phyloP scores from a whole-genome alignment of 139 green algal species.

The Chlorella sorokiniana region DNA sequence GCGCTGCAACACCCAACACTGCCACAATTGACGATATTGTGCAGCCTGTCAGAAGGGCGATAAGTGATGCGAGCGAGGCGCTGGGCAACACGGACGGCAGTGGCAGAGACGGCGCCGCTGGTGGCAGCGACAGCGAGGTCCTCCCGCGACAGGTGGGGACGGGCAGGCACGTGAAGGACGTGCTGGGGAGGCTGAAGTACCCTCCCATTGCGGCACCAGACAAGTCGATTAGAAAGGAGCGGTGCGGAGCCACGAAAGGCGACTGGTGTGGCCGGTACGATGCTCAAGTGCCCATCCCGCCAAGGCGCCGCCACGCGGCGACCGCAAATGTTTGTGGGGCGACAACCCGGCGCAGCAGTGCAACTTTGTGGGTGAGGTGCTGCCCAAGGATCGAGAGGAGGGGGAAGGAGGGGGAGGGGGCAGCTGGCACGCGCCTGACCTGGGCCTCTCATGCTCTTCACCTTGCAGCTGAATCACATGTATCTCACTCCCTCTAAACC shows the following conservation, averaged over 20 bases:
- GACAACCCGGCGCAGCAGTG: neutral
- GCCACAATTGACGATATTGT: too few species aligned
- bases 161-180: neutral
- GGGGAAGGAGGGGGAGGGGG: too few species aligned
- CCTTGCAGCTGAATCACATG: neutral
- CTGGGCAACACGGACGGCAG: neutral
- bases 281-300: neutral
- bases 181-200: neutral
- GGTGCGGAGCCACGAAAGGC: neutral
- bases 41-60: neutral
- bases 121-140: too few species aligned
- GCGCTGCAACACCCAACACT: too few species aligned
- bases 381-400: too few species aligned
- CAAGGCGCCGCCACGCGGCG: neutral
- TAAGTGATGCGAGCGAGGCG: neutral
- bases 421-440: neutral
- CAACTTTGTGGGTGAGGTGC: constrained; percentile 16
- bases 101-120: neutral
- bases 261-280: constrained; percentile 24
- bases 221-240: neutral
- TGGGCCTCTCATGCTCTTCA: neutral
- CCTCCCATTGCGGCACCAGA: neutral
- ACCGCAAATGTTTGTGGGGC: constrained; percentile 18
- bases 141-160: too few species aligned
- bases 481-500: neutral